Evolutionary conservation across 192 early-diverging fungal genomes (phyloP), one percentile per base, ranked within the genome.

Genomic region (Coemansia sp.): DNA sequence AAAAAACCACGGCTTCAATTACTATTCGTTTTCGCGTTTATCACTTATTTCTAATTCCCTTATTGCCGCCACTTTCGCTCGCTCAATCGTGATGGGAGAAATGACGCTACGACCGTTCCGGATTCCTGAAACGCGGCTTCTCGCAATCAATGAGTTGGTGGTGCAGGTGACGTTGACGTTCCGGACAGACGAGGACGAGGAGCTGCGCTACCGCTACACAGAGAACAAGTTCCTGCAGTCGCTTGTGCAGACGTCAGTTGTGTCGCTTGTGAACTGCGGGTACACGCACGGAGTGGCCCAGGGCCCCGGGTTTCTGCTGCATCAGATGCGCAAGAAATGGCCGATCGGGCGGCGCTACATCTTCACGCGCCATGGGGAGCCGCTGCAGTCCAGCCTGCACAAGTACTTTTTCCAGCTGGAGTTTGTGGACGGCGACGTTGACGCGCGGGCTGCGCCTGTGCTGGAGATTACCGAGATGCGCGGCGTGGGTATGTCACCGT

Each of bases 321-420:
- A 81, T 41, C 79, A 81, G 64, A 61, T 70, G 67, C 69, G 74
- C 52, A 81, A 81, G 41, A 81, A 76, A 40, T 81, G 79, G 79
- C 79, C 79, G 0, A 75, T 81, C 11, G 79, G 79, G 11, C 54
- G 68, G 14, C 79, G 68, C 13, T 81, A 81, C 53, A 81, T 81
- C 66, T 81, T 81, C 52, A 76, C 79, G 7, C 70, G 66, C 23
- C 45, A 81, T 42, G 79, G 79, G 4, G 74, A 81, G 57, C 73
- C 79, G 10, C n/a, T 76, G 61, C 74, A 81, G 32, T 81, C 79
- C 0, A 76, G 79, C 19, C 41, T 73, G 67, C 71, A 81, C 79
- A 81, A 81, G 70, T 81, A 73, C 35, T 81, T 81, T 49, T 67
- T 81, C 43, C 79, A 81, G 50, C 71, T 81, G 14, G 79, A 81